phyloP scores from a whole-genome alignment of 805 yeast species.

The Yamadazyma nakazawae region DNA sequence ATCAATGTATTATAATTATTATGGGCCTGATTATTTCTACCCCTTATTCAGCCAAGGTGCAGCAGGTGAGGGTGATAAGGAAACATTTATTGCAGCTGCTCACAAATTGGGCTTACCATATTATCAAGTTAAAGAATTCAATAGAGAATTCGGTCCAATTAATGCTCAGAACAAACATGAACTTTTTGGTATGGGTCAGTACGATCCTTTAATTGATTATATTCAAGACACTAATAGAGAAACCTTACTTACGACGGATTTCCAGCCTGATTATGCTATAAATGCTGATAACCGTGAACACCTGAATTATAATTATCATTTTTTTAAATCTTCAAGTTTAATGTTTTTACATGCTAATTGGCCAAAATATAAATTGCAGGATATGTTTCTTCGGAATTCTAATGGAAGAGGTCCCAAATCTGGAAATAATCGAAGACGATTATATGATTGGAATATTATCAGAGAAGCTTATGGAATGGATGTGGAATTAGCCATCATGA shows the following conservation, averaged over 20 bases:
- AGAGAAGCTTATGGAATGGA: slow-evolving; percentile 25
- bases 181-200: slow-evolving; percentile 36
- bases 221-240: slow-evolving; percentile 14
- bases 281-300: slow-evolving; percentile 19
- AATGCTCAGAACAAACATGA: slow-evolving; percentile 23
- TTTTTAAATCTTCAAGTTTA: slow-evolving; percentile 23
- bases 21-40: slow-evolving; percentile 36
- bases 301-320: slow-evolving; percentile 29
- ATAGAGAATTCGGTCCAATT: slow-evolving; percentile 36
- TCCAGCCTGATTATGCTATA: slow-evolving; percentile 19
- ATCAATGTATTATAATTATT: slow-evolving; percentile 36
- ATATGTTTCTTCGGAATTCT: slow-evolving; percentile 24
- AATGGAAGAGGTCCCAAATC: slow-evolving; percentile 27
- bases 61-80: slow-evolving; percentile 44
- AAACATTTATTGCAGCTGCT: slow-evolving; percentile 41
- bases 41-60: slow-evolving; percentile 40
- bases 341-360: slow-evolving; percentile 38
- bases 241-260: slow-evolving; percentile 5
- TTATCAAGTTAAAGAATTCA: slow-evolving; percentile 36
- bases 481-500: slow-evolving; percentile 26
- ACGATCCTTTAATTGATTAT: slow-evolving; percentile 32
- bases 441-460: slow-evolving; percentile 24
- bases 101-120: slow-evolving; percentile 35
- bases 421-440: slow-evolving; percentile 22
- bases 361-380: slow-evolving; percentile 29